Conservation (phyloP, 768 basidiomycete genomes). For the Strobilomyces confusus region DNA sequence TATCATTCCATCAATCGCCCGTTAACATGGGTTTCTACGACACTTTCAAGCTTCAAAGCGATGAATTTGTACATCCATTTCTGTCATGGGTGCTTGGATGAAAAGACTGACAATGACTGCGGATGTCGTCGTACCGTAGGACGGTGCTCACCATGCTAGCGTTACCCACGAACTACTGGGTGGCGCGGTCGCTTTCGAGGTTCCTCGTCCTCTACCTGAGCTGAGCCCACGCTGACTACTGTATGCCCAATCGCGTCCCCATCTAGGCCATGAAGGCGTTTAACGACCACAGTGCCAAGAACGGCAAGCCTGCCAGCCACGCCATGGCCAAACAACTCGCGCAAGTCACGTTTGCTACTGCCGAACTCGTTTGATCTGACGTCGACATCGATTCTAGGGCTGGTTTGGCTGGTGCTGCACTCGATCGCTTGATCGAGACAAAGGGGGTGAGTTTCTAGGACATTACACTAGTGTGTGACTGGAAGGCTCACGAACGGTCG, state of each 20-base stretch:
- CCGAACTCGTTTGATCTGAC: neutral
- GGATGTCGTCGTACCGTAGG: neutral
- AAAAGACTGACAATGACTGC: neutral
- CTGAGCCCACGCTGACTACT: neutral
- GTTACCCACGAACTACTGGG: conserved; percentile 15
- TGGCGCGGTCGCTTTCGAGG: conserved; percentile 18
- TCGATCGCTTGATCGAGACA: conserved; percentile 11
- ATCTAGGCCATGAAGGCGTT: conserved; percentile 18
- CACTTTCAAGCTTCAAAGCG: too few species aligned
- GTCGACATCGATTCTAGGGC: conserved; percentile 5
- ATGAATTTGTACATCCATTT: neutral
- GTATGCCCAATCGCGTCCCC: too few species aligned
- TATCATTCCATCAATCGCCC: too few species aligned
- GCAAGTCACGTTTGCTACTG: conserved; percentile 7
- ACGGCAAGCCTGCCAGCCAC: conserved; percentile 18
- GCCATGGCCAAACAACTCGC: conserved; percentile 20
- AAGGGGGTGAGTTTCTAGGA: conserved; percentile 16
- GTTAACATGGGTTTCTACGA: too few species aligned
- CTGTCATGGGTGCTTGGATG: neutral
- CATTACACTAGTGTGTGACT: neutral
- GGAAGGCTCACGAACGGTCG: neutral
- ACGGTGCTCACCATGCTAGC: neutral
- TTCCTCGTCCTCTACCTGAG: neutral
- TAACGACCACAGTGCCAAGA: conserved; percentile 9
- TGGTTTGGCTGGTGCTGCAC: conserved; percentile 3